Percentiles rank a stretch among this genome's conserved stretches.
phyloP scores from a whole-genome alignment of 768 basidiomycete genomes.

The Rhizopogon vinicolor region DNA sequence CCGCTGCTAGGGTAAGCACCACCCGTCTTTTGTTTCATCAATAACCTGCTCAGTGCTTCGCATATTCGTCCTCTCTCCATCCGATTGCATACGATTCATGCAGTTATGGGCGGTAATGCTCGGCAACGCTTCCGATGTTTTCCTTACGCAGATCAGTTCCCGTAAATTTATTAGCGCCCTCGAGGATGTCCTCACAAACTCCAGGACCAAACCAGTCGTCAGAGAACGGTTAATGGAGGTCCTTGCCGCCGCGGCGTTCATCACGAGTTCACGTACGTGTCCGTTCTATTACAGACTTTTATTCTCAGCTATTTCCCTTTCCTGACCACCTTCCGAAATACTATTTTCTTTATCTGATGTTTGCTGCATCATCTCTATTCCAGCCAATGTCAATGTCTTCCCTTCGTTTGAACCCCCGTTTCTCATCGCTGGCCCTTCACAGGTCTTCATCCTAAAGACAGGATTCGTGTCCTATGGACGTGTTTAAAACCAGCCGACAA shows the following conservation, averaged over 20 bases:
- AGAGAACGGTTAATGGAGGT: conserved; percentile 78
- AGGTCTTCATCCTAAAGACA: conserved; percentile 28
- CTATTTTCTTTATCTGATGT: not conserved
- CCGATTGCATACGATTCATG: no score
- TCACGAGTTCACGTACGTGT: conserved; percentile 22
- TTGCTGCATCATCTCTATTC: no score
- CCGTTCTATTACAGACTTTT: not conserved
- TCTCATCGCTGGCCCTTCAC: not conserved
- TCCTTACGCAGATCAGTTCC: conserved; percentile 63
- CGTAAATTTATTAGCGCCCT: conserved; percentile 78
- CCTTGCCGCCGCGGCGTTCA: conserved; percentile 74
- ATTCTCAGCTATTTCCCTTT: not conserved
- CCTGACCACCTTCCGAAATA: no score
- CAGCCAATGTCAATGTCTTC: no score
- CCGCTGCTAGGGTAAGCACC: conserved; percentile 58
- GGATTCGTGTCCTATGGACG: conserved; percentile 73
- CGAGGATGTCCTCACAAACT: conserved; percentile 70
- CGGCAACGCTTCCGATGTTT: conserved; percentile 69
- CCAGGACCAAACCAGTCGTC: conserved; percentile 73
- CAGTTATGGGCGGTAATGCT: conserved; percentile 92
- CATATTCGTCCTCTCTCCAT: not conserved
- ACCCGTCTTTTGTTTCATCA: conserved; percentile 17
- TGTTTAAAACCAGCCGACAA: conserved; percentile 77
- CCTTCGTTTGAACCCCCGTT: not conserved
- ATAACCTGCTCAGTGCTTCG: not conserved